Conservation (phyloP, 2,329 filamentous ascomycete genomes). For the Pyrenochaeta sp. region DNA sequence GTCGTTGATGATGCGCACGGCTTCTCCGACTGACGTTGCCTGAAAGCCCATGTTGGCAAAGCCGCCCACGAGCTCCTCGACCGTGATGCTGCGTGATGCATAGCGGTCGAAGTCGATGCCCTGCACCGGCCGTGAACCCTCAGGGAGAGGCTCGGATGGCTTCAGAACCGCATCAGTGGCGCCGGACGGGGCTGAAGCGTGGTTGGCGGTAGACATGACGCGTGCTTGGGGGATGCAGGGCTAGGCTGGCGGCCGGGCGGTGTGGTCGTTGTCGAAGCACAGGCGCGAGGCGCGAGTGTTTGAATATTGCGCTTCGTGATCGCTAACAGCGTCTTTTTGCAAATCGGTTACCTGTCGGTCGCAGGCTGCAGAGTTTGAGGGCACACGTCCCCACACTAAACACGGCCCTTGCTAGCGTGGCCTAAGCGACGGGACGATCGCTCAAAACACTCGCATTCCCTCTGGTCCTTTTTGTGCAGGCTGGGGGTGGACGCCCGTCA, state of each 20-base stretch:
- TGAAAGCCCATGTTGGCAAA: constrained; percentile 91
- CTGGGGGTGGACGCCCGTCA: constrained; percentile 1
- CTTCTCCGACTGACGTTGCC: constrained; percentile 82
- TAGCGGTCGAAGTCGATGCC: constrained; percentile 93
- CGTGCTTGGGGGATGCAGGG: constrained; percentile 7
- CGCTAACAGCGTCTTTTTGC: neutral
- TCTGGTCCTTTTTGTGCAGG: neutral
- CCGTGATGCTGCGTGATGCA: constrained; percentile 78
- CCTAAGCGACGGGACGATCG: constrained; percentile 17
- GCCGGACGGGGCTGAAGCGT: constrained; percentile 50
- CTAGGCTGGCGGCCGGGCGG: neutral
- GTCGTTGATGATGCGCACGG: constrained; percentile 89
- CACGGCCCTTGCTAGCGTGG: neutral
- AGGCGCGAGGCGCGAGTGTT: neutral
- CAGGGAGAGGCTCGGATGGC: constrained; percentile 81
- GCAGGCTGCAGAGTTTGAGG: constrained; percentile 20
- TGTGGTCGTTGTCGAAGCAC: constrained; percentile 6
- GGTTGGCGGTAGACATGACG: constrained; percentile 32
- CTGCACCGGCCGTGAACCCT: constrained; percentile 79
- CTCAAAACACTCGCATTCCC: neutral
- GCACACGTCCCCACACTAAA: constrained; percentile 12
- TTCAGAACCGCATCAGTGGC: constrained; percentile 83
- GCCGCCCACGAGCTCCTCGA: constrained; percentile 80
- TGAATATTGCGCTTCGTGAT: neutral
- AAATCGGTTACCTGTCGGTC: constrained; percentile 6